Conservation (phyloP, 768 basidiomycete genomes). For the Auricularia heimuer region DNA sequence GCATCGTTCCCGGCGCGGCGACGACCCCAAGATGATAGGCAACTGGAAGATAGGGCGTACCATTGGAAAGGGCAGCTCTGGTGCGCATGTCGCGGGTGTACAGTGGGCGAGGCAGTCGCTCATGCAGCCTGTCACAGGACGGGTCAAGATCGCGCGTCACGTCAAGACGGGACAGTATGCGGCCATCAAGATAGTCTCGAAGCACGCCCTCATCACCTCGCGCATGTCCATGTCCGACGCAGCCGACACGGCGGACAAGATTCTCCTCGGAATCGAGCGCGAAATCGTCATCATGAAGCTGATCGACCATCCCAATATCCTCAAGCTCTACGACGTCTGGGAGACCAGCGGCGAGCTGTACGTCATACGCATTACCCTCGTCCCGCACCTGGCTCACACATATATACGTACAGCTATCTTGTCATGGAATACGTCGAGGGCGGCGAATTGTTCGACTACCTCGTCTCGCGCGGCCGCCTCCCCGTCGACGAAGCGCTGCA, state of each 20-base stretch:
- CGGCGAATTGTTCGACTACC: constrained; percentile 93
- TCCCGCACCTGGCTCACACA: too few relatives aligned
- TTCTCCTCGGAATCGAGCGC: constrained; percentile 77
- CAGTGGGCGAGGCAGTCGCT: background rate
- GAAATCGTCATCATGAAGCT: constrained; percentile 99
- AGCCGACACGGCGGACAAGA: constrained; percentile 67
- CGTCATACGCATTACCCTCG: constrained; percentile 9
- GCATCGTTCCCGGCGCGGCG: background rate
- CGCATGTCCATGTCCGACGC: constrained; percentile 57
- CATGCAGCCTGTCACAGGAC: constrained; percentile 23
- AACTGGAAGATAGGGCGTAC: constrained; percentile 32
- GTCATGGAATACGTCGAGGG: constrained; percentile 93
- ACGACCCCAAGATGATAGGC: constrained; percentile 25
- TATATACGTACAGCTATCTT: constrained; percentile 40
- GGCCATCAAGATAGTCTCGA: constrained; percentile 90
- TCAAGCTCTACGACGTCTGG: constrained; percentile 92
- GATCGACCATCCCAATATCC: constrained; percentile 95
- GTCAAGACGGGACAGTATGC: constrained; percentile 80
- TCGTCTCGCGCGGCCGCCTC: constrained; percentile 81
- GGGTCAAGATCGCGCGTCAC: constrained; percentile 89
- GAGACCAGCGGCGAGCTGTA: constrained; percentile 80
- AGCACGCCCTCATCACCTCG: constrained; percentile 66
- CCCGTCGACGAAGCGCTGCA: constrained; percentile 72
- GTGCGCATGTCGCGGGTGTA: constrained; percentile 16
- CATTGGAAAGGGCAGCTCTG: constrained; percentile 31